Base-by-base conservation (phyloP, 306 rosid species). In the Dryas alaskensis region DNA sequence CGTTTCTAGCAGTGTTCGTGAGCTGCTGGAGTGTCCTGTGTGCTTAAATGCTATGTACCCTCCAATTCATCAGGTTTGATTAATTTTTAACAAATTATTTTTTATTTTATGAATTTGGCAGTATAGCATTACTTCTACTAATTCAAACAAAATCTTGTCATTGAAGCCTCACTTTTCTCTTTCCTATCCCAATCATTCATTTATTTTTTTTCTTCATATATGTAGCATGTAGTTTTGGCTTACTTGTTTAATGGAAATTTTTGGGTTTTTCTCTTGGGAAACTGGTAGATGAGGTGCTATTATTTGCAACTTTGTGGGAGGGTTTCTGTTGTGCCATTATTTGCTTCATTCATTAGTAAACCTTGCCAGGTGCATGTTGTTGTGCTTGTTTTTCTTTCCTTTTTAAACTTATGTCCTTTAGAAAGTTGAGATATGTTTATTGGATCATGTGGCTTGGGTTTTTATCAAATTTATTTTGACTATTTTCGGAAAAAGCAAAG, bases 11-110 rank as follows among this genome's bases (percentile, higher is more conserved):
- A 90, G 95, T 77, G 98, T 92, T 49, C 95, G 92, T 48, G 98
- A 92, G 69, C 96, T 92, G 54, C 79, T 92, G 81, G 98, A 92
- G 87, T 92, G 98, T 70, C 98, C 98, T 53, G 98, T 92, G 45
- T 92, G 97, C 87, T 81, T 90, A 80, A 92, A 81, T 82, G 96
- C 97, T 12, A 92, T 92, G 97, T 92, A 92, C 83, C 98, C 98
- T 73, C 98, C 97, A 37, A 92, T 92, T 72, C 98, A 90, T 81
- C 98, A 92, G 96, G 98, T 92, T 65, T 65, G 81, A 65, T 61
- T 55, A 40, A 66, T 37, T 67, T 8, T 8, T 11, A 51, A 52
- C 6, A 48, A 8, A 8, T 25, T 12, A 31, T 13, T 10, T 10
- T 50, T 43, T 11, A 11, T 50, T 44, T 19, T 10, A 17, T 17